A percentile compares a stretch with the other conserved stretches of the same genome.
Conservation (phyloP, 345 rosid genomes). For the Gossypioides kirkii region DNA sequence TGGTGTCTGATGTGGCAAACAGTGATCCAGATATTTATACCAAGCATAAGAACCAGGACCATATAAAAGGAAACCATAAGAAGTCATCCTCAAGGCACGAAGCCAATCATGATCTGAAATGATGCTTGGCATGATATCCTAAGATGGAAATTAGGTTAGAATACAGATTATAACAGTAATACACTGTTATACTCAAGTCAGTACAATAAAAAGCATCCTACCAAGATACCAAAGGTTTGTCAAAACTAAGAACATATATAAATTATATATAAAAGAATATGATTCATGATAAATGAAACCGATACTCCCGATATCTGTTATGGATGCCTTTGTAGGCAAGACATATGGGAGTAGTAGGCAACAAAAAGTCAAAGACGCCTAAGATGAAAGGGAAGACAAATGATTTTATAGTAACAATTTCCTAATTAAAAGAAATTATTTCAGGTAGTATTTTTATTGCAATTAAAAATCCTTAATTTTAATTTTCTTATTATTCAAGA, state of each 20-base stretch:
- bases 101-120: conserved; percentile 74
- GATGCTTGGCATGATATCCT: conserved; percentile 39
- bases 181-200: background rate
- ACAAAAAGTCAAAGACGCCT: too few relatives aligned
- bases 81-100: conserved; percentile 81
- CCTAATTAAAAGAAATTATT: too few relatives aligned
- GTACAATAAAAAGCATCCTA: background rate
- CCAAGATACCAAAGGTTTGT: background rate
- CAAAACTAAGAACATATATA: background rate
- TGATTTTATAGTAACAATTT: too few relatives aligned
- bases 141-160: conserved; percentile 15
- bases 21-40: conserved; percentile 71
- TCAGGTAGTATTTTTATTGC: too few relatives aligned
- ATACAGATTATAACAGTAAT: conserved; percentile 17
- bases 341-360: too few relatives aligned
- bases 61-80: conserved; percentile 83
- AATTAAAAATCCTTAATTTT: too few relatives aligned
- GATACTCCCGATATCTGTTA: background rate
- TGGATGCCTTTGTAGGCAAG: too few relatives aligned
- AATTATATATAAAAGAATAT: background rate
- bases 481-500: too few relatives aligned
- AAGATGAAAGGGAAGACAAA: too few relatives aligned
- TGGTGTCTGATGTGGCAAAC: conserved; percentile 64
- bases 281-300: background rate
- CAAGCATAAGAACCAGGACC: conserved; percentile 93